Evolutionary conservation across 2,329 filamentous ascomycete species (phyloP), one percentile per base, ranked within the genome.

Genomic region (Clarireedia hainanense): DNA sequence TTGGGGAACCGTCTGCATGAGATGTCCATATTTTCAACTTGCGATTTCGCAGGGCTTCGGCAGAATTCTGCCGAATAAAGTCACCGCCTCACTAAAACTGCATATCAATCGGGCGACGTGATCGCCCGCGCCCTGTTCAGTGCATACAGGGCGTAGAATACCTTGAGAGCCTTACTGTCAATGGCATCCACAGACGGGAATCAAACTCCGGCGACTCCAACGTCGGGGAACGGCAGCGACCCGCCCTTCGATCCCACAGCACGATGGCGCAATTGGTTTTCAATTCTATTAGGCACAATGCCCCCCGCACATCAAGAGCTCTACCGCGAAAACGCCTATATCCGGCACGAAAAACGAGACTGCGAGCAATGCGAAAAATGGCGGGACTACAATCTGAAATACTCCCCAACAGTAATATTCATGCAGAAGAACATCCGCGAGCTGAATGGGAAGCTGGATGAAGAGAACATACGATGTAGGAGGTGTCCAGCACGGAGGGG

Each of bases 381-480:
- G 72, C 85, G 89, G 56, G 86, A 94, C 71, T 96, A 88, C 77
- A 81, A 95, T 37, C 83, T 97, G 65, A 74, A 83, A 68, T 88
- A 91, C 76, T 92, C 87, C 55, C 94, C 94, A 27, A 83, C 89
- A 56, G 85, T 99, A 58, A 85, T 86, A 59, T 99, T 95, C 78
- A 76, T 99, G 73, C 83, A 83, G 55, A 84, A 94, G 62, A 89
- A 91, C 71, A 87, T 96, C 64, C 76, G 75, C 56, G 83, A 86
- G 63, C 81, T 97, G 36, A 90, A 91, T 69, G 91, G 90, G 50
- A 75, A 82, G 50, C 76, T 99, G 50, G 84, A 88, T 66, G 74
- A 74, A 7, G 73, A 77, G 61, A 96, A 95, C 68, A 88, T 99
- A 57, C 78, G 86, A 45, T 99, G 94, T 70, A 80, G 85, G 26